Evolutionary conservation across 1,284 basidiomycete species (phyloP).

Genomic region (Rugosomyces carneus): DNA sequence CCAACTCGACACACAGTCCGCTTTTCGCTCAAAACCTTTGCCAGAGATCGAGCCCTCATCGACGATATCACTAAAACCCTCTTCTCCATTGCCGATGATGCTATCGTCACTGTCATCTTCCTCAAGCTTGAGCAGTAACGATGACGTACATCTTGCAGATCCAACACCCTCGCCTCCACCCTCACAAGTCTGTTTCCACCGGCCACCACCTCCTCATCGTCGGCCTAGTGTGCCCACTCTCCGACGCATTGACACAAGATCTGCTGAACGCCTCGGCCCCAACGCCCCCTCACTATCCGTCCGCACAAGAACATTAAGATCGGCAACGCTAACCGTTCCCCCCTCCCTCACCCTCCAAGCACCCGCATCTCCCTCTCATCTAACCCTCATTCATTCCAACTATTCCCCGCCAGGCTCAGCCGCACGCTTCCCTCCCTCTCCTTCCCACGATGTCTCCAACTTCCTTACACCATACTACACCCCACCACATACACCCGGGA

Average conservation of each 20-base stretch:
- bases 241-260: constrained; percentile 52
- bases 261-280: constrained; percentile 42
- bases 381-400: constrained; percentile 50
- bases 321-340: constrained; percentile 52
- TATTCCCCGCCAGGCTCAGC: constrained; percentile 50
- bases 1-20: constrained; percentile 57
- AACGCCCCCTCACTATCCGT: constrained; percentile 53
- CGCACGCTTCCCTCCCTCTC: constrained; percentile 30
- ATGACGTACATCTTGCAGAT: constrained; percentile 33
- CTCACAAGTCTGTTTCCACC: constrained; percentile 52
- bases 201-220: constrained; percentile 43
- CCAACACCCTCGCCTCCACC: constrained; percentile 59
- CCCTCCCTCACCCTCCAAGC: constrained; percentile 37
- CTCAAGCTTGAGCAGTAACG: constrained; percentile 6
- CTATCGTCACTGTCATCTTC: constrained; percentile 24
- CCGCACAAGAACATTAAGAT: constrained; percentile 48
- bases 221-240: constrained; percentile 60
- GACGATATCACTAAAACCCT: constrained; percentile 25
- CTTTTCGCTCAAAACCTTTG: constrained; percentile 42
- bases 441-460: constrained; percentile 28
- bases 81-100: constrained; percentile 32
- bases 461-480: constrained; percentile 42
- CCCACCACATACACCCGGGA: constrained; percentile 51
- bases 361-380: constrained; percentile 55
- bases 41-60: constrained; percentile 54